Base-by-base conservation (phyloP, 768 basidiomycete species). In the Leccinum subtestaceum region DNA sequence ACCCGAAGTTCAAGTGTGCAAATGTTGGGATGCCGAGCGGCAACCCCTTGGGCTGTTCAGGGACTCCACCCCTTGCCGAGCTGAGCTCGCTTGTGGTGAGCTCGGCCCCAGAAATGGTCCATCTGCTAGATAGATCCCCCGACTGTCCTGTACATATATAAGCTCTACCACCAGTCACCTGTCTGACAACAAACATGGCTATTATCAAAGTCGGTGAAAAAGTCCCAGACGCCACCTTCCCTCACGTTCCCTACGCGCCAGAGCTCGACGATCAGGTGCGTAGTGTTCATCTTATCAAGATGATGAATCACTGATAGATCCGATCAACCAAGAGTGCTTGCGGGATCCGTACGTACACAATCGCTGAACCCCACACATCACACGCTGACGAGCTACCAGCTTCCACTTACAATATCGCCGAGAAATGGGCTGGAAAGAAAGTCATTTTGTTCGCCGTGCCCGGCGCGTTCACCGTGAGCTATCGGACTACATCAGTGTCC, bases 341-440 rank as follows among this genome's bases (percentile, higher is more conserved):
- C 66, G 89, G 88, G 60, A 63, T 79, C 46, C 83, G 89, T 90
- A 70, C 67, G 89, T 75, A 34, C 38, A n/a, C 47, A 6, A 17
- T 57, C 23, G 38, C 31, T 48, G 21, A 15, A 17, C 10, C 19
- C n/a, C 7, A 10, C 13, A 52, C 13, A 8, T 40, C 21, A 17
- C 36, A 11, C 19, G 2, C 27, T 51, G 29, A 51, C 5, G 11
- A 58, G 21, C 29, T 5, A 40, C 0, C 68, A 88, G 88, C 85
- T 38, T 71, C 74, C 48, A 76, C 76, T 43, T 74, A 90, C 61
- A 75, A 72, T 40, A 89, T 67, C 59, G 13, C 83, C 27, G 76
- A 84, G 58, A 78, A 81, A 50, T 91, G 88, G 88, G 87, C 86
- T 72, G 86, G 85, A 67, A 93, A 93, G 78, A 89, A 88, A 70